Evolutionary conservation across 2,329 filamentous ascomycete genomes (phyloP), one percentile per base, ranked within the genome.

Genomic region (Colletotrichum theobromicola): DNA sequence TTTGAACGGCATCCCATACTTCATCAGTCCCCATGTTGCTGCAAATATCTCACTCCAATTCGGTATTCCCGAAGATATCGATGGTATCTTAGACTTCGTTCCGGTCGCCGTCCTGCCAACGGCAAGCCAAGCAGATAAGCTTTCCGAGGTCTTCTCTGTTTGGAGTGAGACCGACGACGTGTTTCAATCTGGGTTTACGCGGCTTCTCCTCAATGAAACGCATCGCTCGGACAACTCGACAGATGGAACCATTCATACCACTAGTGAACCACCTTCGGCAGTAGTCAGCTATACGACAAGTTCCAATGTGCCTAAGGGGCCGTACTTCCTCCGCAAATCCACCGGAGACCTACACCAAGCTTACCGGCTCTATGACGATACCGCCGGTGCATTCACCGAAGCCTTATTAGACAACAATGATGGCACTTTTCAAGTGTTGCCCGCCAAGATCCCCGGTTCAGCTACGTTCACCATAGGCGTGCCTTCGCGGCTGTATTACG

Each of bases 401-500:
- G 18, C 42, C 42, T 18, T 66, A 1, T 7, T 65, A 18, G 21
- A 5, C 6, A 21, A 64, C 5, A 15, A 10, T 2, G 63, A 74
- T 57, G 71, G 71, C 8, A 57, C 46, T 1, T 60, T 72, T 21
- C 24, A 62, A 5, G 74, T 75, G 3, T 69, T 77, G 10, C 70
- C 75, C 4, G 74, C 74, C 15, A 76, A 76, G 21, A 24, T 76
- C 5, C 57, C 70, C 7, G 76, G 75, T 7, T 74, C 72, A 24
- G 57, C 67, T 5, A 50, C 42, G 0, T 67, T 79, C 5, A 73
- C 77, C 35, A 77, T 86, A 7, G 84, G 35, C 77, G 90, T 92
- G 0, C 90, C 90, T 4, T 92, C 90, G 4, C 86, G 90, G 6
- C 82, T 92, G 0, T 91, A 92, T 81, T 90, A 84, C 79, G 85